Percentiles rank a stretch among this genome's conserved stretches.
These are phyloP conservation scores for Pyrus hybrid DNA, from an alignment of 331 rosid genomes.

Conservation along the genomic window DNA sequence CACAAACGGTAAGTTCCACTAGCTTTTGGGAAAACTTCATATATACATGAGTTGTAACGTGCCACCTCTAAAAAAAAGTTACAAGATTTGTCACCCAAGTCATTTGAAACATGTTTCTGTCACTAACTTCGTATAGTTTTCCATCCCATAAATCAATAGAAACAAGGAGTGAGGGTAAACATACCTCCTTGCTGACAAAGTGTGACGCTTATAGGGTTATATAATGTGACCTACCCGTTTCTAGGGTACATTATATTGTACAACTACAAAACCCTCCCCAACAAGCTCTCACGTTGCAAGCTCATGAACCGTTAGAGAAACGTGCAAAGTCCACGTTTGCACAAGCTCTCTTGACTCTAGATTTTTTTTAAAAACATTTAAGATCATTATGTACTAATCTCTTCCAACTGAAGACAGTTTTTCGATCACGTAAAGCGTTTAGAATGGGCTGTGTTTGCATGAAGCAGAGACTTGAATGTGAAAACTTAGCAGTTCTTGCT, in stretches of 20 bases:
- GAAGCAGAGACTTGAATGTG: slow-evolving; percentile 23
- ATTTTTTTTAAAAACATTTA: neutral
- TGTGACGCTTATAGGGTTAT: neutral
- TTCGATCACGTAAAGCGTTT: neutral
- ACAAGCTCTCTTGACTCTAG: neutral
- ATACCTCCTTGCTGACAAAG: neutral
- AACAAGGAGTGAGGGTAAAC: neutral
- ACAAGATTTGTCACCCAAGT: no score
- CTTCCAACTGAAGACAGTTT: neutral
- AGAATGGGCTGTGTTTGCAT: slow-evolving; percentile 41
- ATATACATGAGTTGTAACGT: no score
- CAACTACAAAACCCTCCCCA: neutral
- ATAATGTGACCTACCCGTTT: neutral
- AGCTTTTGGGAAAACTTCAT: neutral
- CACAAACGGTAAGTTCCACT: neutral
- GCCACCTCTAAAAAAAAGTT: no score
- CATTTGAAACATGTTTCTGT: no score
- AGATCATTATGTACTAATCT: neutral
- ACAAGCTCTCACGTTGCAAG: neutral
- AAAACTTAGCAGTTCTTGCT: slow-evolving; percentile 38
- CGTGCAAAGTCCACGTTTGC: no score
- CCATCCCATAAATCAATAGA: neutral
- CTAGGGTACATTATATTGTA: neutral
- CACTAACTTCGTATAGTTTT: no score
- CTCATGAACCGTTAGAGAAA: neutral